A percentile compares a stretch with the other conserved stretches of the same genome.
These are phyloP conservation scores for Trametes meyenii DNA, from an alignment of 768 basidiomycete genomes.

Conservation along the genomic window DNA sequence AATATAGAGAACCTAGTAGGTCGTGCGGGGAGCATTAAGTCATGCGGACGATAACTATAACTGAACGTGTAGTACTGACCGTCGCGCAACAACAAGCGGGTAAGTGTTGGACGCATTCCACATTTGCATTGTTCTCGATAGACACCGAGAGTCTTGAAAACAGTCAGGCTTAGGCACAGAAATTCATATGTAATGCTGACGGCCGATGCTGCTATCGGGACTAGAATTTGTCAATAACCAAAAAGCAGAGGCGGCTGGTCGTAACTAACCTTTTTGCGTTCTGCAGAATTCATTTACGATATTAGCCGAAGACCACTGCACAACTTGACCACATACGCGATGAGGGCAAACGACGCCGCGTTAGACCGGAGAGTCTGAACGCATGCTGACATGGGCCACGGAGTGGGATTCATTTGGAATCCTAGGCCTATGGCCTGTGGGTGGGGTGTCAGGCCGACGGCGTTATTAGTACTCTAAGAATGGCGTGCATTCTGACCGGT, in stretches of 20 bases:
- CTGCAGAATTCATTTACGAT: not conserved
- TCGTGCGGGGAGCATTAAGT: not conserved
- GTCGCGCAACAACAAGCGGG: not conserved
- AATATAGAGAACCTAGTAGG: not conserved
- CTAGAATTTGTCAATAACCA: not conserved
- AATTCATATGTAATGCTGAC: constrained; percentile 3
- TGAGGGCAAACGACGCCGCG: not conserved
- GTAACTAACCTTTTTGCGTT: not conserved
- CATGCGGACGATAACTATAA: not conserved
- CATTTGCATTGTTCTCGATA: not conserved
- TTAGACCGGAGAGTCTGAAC: not conserved
- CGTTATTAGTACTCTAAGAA: too few species aligned
- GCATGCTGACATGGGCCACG: not conserved
- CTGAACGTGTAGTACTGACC: not conserved
- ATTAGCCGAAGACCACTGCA: not conserved
- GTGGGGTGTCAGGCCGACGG: not conserved
- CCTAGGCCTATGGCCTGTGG: not conserved
- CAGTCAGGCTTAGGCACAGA: not conserved
- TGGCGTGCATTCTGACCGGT: not conserved
- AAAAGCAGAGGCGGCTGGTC: not conserved
- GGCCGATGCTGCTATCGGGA: not conserved
- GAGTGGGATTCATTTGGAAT: not conserved
- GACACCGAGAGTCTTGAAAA: not conserved
- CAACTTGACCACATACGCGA: too few species aligned
- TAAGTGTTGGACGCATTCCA: not conserved